These are phyloP conservation scores for Lupinus albus DNA, from an alignment of 306 rosid genomes.

Conservation along the genomic window DNA sequence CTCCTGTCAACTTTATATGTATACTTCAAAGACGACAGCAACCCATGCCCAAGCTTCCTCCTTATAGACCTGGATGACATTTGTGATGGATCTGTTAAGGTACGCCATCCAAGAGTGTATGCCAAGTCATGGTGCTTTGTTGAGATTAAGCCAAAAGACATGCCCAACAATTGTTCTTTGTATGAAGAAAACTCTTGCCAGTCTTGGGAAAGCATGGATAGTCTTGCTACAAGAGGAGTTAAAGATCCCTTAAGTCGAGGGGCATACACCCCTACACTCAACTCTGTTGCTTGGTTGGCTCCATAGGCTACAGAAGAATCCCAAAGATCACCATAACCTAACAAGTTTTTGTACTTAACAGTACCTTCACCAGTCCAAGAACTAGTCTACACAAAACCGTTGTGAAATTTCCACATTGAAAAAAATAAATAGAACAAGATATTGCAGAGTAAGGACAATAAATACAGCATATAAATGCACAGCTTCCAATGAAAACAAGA, in stretches of 20 bases:
- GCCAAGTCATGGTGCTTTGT: conserved; percentile 76
- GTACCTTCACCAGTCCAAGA: conserved; percentile 88
- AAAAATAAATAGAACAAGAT: conserved; percentile 18
- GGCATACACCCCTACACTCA: conserved; percentile 75
- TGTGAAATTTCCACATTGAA: conserved; percentile 33
- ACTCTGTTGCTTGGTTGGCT: conserved; percentile 80
- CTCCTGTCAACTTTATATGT: conserved; percentile 80
- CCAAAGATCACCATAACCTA: conserved; percentile 96
- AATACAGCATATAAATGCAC: conserved; percentile 24
- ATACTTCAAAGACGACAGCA: conserved; percentile 85
- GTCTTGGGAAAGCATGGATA: conserved; percentile 85
- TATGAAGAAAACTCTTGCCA: conserved; percentile 91
- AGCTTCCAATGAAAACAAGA: conserved; percentile 20
- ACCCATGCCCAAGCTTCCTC: conserved; percentile 96
- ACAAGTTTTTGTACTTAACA: conserved; percentile 76
- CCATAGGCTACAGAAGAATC: conserved; percentile 91
- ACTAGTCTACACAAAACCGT: conserved; percentile 69
- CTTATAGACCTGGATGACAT: conserved; percentile 88
- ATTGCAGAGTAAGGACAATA: conserved; percentile 15
- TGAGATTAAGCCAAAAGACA: conserved; percentile 78
- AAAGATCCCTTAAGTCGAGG: conserved; percentile 67
- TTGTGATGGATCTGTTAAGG: conserved; percentile 83
- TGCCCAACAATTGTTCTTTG: conserved; percentile 81
- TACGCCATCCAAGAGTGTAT: conserved; percentile 94
- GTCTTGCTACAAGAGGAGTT: conserved; percentile 72